Evolutionary conservation across 352 stramenopile genomes (phyloP), one percentile per base, ranked within the genome.

Genomic region (Phytophthora chlamydospora): DNA sequence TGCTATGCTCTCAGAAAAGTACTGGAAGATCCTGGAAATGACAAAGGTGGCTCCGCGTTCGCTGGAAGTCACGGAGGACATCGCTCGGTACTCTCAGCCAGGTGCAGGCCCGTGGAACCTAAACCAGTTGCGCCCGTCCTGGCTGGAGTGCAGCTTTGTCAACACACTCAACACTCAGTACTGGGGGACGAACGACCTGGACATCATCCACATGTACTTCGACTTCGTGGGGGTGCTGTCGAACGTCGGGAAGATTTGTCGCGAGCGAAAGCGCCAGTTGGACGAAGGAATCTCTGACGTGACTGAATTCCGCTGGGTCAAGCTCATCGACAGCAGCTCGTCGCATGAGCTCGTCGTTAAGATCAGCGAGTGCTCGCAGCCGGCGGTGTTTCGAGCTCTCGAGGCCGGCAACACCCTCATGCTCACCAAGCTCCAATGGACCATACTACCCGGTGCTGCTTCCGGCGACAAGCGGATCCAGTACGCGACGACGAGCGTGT

Each of bases 191-290:
- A 40, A 66, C 1, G 52, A 60, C 2, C n/a, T 49, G 0, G 52
- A 72, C 2, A 43, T 29, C 0, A 72, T 31, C 27, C 4, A 31
- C 27, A 31, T 76, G 36, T 81, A 77, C 44, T 91, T 91, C 21
- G 83, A 91, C 46, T 84, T 88, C 34, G 77, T 89, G 12, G 83
- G 83, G 2, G 73, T 91, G 0, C 45, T 90, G 10, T 82, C 78
- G 2, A 78, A 71, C 57, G 78, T 87, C 10, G 73, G 76, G 1
- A 72, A 68, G 17, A 68, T 86, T 19, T 78, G 66, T 32, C 69
- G 73, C 13, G 34, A 44, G 0, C 68, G 76, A 19, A 74, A 78
- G 55, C 66, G 70, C 1, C 68, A 51, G 40, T 27, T 63, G 12
- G n/a, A 27, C 2, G 38, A 54, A 27, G 56, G 62, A 19, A 19